Evolutionary conservation across 2,329 filamentous ascomycete species (phyloP).

Genomic region (Septoria linicola): DNA sequence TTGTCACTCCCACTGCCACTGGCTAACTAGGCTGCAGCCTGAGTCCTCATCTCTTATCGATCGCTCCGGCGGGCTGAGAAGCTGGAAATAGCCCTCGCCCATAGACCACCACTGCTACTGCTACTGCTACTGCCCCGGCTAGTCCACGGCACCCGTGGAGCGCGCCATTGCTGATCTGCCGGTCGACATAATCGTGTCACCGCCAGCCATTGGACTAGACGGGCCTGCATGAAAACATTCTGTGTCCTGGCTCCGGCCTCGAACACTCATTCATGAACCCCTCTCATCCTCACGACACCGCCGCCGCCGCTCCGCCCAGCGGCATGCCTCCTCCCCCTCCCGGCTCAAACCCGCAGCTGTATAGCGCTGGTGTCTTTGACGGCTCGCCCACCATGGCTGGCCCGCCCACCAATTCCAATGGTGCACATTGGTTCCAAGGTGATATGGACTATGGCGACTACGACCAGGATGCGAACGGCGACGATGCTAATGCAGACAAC

Average conservation of each 20-base stretch:
- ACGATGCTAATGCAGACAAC: constrained; percentile 30
- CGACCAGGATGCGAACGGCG: constrained; percentile 28
- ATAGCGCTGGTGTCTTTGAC: constrained; percentile 11
- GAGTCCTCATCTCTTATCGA: too few species aligned
- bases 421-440: constrained; percentile 23
- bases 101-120: too few species aligned
- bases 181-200: too few species aligned
- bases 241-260: not conserved
- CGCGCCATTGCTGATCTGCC: too few species aligned
- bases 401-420: constrained; percentile 13
- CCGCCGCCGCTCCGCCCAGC: not conserved
- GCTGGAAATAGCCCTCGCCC: too few species aligned
- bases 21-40: too few species aligned
- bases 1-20: too few species aligned
- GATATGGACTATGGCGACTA: constrained; percentile 27
- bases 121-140: too few species aligned
- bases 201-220: too few species aligned
- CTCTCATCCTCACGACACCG: not conserved
- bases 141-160: too few species aligned
- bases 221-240: not conserved
- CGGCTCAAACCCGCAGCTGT: constrained; percentile 1
- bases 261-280: not conserved
- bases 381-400: constrained; percentile 17
- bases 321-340: too few species aligned
- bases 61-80: too few species aligned